A percentile compares a stretch with the other conserved stretches of the same genome.
Conservation (phyloP, 768 basidiomycete genomes). For the Lanmaoa pseudosensibilis region DNA sequence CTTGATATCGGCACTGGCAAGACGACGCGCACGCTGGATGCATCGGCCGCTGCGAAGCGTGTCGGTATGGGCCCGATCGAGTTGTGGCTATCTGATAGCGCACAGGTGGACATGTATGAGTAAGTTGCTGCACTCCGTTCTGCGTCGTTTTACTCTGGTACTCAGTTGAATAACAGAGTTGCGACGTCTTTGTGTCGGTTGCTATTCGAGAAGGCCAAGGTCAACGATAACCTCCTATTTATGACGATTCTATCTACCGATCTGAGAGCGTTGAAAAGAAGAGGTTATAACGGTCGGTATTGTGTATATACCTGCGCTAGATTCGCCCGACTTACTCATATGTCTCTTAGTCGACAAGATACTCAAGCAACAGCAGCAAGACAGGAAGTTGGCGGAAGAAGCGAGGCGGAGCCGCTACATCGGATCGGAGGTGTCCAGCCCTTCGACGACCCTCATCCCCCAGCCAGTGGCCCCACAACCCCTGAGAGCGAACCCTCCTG, state of each 20-base stretch:
- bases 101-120: constrained; percentile 90
- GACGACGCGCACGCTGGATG: constrained; percentile 57
- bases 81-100: constrained; percentile 73
- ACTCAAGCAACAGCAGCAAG: constrained; percentile 76
- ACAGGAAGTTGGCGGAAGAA: constrained; percentile 56
- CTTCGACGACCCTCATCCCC: constrained; percentile 1
- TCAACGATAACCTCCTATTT: constrained; percentile 86
- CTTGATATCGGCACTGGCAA: constrained; percentile 52
- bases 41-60: constrained; percentile 68
- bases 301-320: neutral
- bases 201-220: constrained; percentile 74
- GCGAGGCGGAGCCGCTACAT: constrained; percentile 31
- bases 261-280: constrained; percentile 71
- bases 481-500: neutral
- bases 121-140: constrained; percentile 41
- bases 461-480: constrained; percentile 20
- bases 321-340: constrained; percentile 11
- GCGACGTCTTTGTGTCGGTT: constrained; percentile 80
- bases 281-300: constrained; percentile 78
- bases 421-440: constrained; percentile 15
- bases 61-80: constrained; percentile 61
- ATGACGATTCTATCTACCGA: constrained; percentile 95
- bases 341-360: constrained; percentile 77
- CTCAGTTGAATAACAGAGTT: constrained; percentile 50
- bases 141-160: neutral